Percentiles rank a stretch among this genome's conserved stretches.
Evolutionary conservation across 2,329 filamentous ascomycete genomes (phyloP).

Genomic region (Alternaria triticimaculans): DNA sequence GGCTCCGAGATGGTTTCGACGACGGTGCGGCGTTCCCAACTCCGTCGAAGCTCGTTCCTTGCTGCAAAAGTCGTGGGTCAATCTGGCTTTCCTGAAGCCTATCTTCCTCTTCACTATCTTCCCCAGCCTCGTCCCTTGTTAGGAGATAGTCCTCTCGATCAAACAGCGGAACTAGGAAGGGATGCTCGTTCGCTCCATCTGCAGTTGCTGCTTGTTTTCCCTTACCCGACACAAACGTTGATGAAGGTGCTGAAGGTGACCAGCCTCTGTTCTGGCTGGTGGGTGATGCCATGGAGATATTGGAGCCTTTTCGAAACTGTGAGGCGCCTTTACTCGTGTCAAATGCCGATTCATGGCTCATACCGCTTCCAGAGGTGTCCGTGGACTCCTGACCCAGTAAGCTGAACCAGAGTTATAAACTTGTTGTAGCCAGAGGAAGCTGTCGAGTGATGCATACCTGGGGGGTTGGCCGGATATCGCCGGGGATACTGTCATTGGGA

Average conservation of each 20-base stretch:
- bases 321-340: slow-evolving; percentile 8
- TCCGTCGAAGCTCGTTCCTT: slow-evolving; percentile 5
- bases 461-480: slow-evolving; percentile 15
- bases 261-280: slow-evolving; percentile 12
- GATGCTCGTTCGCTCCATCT: background rate
- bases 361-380: slow-evolving; percentile 17
- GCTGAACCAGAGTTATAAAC: slow-evolving; percentile 23
- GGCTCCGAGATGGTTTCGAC: slow-evolving; percentile 13
- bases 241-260: slow-evolving; percentile 5
- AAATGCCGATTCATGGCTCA: slow-evolving; percentile 19
- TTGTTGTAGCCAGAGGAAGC: slow-evolving; percentile 7
- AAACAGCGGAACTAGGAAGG: slow-evolving; percentile 25
- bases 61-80: slow-evolving; percentile 20
- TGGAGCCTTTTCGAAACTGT: slow-evolving; percentile 13
- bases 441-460: slow-evolving; percentile 21
- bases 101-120: slow-evolving; percentile 13
- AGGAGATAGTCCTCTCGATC: slow-evolving; percentile 30
- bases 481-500: slow-evolving; percentile 16
- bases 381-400: slow-evolving; percentile 27
- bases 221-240: slow-evolving; percentile 8
- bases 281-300: slow-evolving; percentile 15
- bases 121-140: slow-evolving; percentile 15
- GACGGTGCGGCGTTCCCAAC: slow-evolving; percentile 2
- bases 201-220: slow-evolving; percentile 13
- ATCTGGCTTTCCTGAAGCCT: slow-evolving; percentile 11